Percentiles rank a stretch among this genome's conserved stretches.
phyloP scores from a whole-genome alignment of 1,139 yeast species.

The Keqinozyma sinolaborantium region DNA sequence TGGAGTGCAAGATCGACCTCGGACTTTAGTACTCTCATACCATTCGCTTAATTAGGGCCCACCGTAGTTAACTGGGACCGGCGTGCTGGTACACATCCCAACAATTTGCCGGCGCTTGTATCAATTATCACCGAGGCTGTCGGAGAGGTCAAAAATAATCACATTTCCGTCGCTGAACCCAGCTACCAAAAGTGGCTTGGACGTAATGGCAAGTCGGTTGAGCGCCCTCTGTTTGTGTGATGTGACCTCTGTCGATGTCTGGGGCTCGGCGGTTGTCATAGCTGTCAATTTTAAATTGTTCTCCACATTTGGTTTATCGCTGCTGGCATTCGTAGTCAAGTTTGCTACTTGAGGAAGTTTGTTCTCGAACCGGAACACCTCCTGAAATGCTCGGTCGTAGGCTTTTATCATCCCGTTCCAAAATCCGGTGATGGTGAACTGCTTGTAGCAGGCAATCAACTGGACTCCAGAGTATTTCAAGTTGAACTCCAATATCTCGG shows the following conservation, averaged over 20 bases:
- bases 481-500: constrained; percentile 5
- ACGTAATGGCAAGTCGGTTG: too few relatives aligned
- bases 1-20: too few relatives aligned
- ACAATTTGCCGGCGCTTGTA: too few relatives aligned
- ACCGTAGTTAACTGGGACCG: too few relatives aligned
- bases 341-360: constrained; percentile 13
- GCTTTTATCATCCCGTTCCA: constrained; percentile 39
- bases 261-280: constrained; percentile 8
- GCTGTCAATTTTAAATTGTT: constrained; percentile 13
- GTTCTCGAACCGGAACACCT: constrained; percentile 8
- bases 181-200: constrained; percentile 23
- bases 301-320: constrained; percentile 7
- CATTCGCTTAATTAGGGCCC: too few relatives aligned
- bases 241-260: background rate
- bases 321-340: constrained; percentile 7
- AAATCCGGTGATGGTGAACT: constrained; percentile 24
- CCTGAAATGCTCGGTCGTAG: constrained; percentile 9
- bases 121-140: too few relatives aligned
- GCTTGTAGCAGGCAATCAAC: constrained; percentile 10
- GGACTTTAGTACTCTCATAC: too few relatives aligned
- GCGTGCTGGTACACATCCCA: too few relatives aligned
- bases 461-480: constrained; percentile 20
- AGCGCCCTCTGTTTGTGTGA: constrained; percentile 1
- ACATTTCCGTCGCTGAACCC: constrained; percentile 41
- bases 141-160: constrained; percentile 9